Percentiles rank a stretch among this genome's conserved stretches.
Conservation (phyloP, 1,284 basidiomycete genomes). For the Heliocybe sulcata region DNA sequence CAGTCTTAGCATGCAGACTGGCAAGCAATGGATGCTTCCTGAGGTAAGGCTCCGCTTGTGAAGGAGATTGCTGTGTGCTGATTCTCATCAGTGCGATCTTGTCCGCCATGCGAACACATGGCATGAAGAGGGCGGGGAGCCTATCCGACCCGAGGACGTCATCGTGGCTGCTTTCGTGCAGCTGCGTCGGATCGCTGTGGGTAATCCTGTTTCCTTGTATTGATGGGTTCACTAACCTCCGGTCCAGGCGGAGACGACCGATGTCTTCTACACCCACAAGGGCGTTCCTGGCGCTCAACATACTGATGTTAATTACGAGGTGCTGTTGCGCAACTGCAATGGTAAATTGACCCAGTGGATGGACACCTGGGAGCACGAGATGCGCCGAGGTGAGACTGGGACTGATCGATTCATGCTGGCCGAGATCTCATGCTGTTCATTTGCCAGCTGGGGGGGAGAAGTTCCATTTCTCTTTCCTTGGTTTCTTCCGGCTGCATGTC, state of each 20-base stretch:
- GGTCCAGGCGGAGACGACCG: constrained; percentile 64
- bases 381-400: constrained; percentile 49
- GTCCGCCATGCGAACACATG: constrained; percentile 58
- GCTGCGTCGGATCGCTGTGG: constrained; percentile 65
- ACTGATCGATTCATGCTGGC: not conserved
- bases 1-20: constrained; percentile 76
- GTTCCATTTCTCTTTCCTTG: constrained; percentile 68
- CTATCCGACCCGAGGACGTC: constrained; percentile 69
- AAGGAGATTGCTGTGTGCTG: not conserved
- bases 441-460: constrained; percentile 52
- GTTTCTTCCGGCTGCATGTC: constrained; percentile 69
- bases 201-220: constrained; percentile 17
- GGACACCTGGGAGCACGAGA: constrained; percentile 59
- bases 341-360: constrained; percentile 63
- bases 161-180: constrained; percentile 70
- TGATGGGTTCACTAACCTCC: constrained; percentile 3
- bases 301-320: constrained; percentile 62
- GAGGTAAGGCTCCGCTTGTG: constrained; percentile 30
- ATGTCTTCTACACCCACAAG: constrained; percentile 56
- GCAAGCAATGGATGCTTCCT: constrained; percentile 77
- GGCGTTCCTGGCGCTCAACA: constrained; percentile 33
- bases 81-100: constrained; percentile 43
- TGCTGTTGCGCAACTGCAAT: constrained; percentile 64
- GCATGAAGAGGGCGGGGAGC: constrained; percentile 53
- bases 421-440: constrained; percentile 2